Evolutionary conservation across 1,139 yeast species (phyloP).

Genomic region (Candida sanyaensis): DNA sequence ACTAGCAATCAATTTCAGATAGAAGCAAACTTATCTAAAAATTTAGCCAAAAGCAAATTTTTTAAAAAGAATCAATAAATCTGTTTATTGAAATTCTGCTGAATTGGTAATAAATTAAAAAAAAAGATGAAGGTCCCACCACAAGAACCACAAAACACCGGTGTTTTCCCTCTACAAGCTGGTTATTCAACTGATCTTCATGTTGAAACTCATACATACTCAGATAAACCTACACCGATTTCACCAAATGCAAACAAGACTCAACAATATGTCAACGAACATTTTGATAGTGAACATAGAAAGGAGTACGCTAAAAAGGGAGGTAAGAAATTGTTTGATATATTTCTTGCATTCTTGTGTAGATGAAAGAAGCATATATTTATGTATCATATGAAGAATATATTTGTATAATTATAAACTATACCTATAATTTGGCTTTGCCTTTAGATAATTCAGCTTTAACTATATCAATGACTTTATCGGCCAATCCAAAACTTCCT

Average conservation of each 20-base stretch:
- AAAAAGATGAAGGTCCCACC: constrained; percentile 22
- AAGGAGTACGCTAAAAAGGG: constrained; percentile 36
- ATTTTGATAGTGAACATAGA: constrained; percentile 39
- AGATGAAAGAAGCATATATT: constrained; percentile 10
- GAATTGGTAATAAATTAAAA: not conserved
- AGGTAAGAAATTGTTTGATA: constrained; percentile 20
- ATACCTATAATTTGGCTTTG: constrained; percentile 8
- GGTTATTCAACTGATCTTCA: constrained; percentile 32
- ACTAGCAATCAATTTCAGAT: no score
- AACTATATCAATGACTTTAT: constrained; percentile 23
- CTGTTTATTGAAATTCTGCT: not conserved
- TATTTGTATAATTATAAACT: no score
- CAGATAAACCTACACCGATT: constrained; percentile 39
- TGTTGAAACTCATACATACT: constrained; percentile 34
- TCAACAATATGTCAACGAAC: constrained; percentile 27
- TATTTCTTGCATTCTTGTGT: constrained; percentile 22
- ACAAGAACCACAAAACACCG: constrained; percentile 31
- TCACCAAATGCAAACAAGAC: constrained; percentile 29
- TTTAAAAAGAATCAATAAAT: not conserved
- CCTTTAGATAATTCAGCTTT: constrained; percentile 3
- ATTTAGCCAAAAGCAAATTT: not conserved
- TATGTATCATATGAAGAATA: not conserved
- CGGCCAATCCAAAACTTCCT: constrained; percentile 45
- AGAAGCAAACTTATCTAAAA: no score
- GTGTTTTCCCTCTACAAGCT: constrained; percentile 29